Evolutionary conservation across 2,329 filamentous ascomycete species (phyloP), one percentile per base, ranked within the genome.

Genomic region (Rhexocercosporidium sp.): DNA sequence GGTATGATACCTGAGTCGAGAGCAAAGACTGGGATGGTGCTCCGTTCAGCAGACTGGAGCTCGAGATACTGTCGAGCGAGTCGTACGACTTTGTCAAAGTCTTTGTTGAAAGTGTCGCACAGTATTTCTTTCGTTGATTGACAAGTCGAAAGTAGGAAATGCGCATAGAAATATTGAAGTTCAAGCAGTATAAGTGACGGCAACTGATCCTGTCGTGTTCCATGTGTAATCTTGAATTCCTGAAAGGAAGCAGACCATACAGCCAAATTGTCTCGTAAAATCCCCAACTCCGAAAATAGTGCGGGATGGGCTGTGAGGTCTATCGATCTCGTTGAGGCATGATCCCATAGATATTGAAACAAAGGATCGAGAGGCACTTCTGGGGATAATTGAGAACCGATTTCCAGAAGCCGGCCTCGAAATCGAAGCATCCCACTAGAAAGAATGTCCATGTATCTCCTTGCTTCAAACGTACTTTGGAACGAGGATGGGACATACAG

Each of bases 1-100:
- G 53, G 53, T 37, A 57, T 39, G 20, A 57, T 41, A 9, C 53
- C 53, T 18, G 53, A 57, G 53, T 57, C 53, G 14, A 57, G 53
- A 3, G 53, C 37, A 12, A 57, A 57, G 18, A 57, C 31, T 11
- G 53, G 53, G 22, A 22, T 16, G 12, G 29, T 27, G 5, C 11
- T 22, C 22, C 25, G 5, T 51, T 29, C 16, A 9, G 31, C 31
- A 16, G 53, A 37, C 14, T 12, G n/a, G 18, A 37, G 29, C 11
- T 57, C 53, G 18, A 57, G 29, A 41, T 57, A 57, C 16, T 18
- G 18, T 18, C 18, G 27, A 2, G 53, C 12, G 39, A 57, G 29
- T 8, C 20, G 29, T 14, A 57, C 11, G 9, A 57, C 37, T 39
- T 16, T 57, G 29, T 22, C 2, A 29, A 57, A 57, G 16, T 12